These are phyloP conservation scores for Cydonia oblonga DNA, from an alignment of 331 rosid genomes.

Conservation along the genomic window DNA sequence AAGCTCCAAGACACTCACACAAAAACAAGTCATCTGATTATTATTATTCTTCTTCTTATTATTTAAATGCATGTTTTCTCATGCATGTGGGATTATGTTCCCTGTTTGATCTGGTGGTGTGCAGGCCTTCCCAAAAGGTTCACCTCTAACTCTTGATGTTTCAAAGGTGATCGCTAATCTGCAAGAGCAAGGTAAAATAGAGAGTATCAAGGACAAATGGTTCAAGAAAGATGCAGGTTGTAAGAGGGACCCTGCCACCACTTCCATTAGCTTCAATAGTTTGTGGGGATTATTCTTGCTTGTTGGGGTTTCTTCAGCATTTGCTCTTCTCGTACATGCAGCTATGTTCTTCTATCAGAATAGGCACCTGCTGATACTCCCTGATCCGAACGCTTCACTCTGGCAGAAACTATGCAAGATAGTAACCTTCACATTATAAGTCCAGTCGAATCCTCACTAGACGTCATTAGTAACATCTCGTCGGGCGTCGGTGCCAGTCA, in stretches of 20 bases:
- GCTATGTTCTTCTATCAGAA: neutral
- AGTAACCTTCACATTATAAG: neutral
- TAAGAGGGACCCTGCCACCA: neutral
- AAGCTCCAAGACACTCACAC: no score
- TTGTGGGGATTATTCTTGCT: neutral
- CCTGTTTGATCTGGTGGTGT: neutral
- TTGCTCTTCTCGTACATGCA: neutral
- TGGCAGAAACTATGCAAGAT: neutral
- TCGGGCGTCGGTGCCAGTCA: neutral
- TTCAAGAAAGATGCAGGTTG: neutral
- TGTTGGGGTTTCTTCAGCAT: neutral
- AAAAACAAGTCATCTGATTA: no score
- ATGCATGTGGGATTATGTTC: neutral
- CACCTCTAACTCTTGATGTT: neutral
- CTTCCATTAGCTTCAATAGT: neutral
- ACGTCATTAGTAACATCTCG: no score
- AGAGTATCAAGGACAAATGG: neutral
- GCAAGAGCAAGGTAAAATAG: neutral
- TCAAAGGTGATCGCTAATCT: neutral
- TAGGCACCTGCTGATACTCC: neutral
- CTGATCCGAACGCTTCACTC: neutral
- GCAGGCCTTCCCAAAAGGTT: neutral
- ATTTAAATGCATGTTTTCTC: neutral
- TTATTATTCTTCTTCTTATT: no score
- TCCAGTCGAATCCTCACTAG: neutral